A percentile compares a stretch with the other conserved stretches of the same genome.
These are phyloP conservation scores for Adansonia digitata DNA, from an alignment of 345 rosid genomes.

Conservation along the genomic window DNA sequence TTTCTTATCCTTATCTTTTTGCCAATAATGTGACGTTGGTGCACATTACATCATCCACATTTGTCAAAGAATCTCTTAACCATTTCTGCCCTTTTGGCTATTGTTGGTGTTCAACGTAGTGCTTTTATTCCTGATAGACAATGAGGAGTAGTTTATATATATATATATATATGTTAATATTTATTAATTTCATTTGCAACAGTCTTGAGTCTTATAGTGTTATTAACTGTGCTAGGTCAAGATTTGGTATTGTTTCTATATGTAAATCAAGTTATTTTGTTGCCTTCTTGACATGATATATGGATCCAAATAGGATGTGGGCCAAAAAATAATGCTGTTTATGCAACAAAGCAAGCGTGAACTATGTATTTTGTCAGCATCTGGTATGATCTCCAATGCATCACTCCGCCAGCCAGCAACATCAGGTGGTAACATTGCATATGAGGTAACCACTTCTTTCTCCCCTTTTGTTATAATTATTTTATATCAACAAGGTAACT, in stretches of 20 bases:
- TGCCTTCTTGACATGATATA: slow-evolving; percentile 16
- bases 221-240: neutral
- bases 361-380: slow-evolving; percentile 79
- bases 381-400: slow-evolving; percentile 74
- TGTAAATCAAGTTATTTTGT: slow-evolving; percentile 6
- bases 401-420: slow-evolving; percentile 75
- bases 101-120: neutral
- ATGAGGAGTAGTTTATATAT: neutral
- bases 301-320: slow-evolving; percentile 62
- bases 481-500: neutral
- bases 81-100: neutral
- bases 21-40: neutral
- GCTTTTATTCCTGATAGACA: neutral
- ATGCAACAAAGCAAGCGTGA: slow-evolving; percentile 80
- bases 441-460: slow-evolving; percentile 52
- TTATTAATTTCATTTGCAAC: neutral
- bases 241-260: neutral
- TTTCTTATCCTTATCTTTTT: neutral
- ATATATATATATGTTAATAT: neutral
- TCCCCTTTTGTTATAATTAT: neutral
- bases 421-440: slow-evolving; percentile 73
- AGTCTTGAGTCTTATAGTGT: neutral
- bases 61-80: neutral
- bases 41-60: neutral
- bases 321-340: slow-evolving; percentile 60